Evolutionary conservation across 179 eudicot genomes (phyloP), one percentile per base, ranked within the genome.

Genomic region (Sideroxylon spinosum): DNA sequence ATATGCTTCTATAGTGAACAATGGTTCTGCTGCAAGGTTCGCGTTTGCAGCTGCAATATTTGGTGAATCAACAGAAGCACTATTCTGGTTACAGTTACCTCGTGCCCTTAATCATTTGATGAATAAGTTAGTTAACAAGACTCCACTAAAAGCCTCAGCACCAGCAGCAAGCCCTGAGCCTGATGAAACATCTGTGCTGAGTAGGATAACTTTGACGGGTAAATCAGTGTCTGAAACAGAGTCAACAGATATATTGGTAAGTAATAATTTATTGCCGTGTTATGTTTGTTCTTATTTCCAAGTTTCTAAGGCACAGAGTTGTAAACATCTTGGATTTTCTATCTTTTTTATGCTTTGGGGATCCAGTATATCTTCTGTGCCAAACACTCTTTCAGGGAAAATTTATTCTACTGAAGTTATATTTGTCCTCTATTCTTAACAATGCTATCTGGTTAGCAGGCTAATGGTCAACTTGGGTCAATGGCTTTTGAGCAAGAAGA

Each of bases 401-500:
- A n/a, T 44, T 74, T 68, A 48, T 50, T 49, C 7, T n/a, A 37
- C 44, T 56, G 44, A 4, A 19, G 20, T 50, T 55, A 2, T 67
- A 26, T 75, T 29, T 74, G 64, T 65, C 67, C 71, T 82, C 44
- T 76, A 10, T 20, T 22, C 63, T 80, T 48, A 61, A 64, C 3
- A 32, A 13, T 64, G 64, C 29, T 75, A 32, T 56, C 79, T 79
- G 84, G 67, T 55, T 68, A 29, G 71, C 89, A 93, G 98, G 80
- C 44, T 37, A 84, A 83, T 81, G 95, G 98, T 74, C 98, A 91
- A 79, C 92, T 88, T 78, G 83, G 86, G 81, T 82, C 88, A 73
- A 90, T 95, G 98, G 97, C 95, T 64, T 95, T 95, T 83, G 97
- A 91, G 79, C 98, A 91, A 89, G 90, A 86, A 83, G 98, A 95